Base-by-base conservation (phyloP, 2,329 filamentous ascomycete genomes). In the Tolypocladium ovalisporum region DNA sequence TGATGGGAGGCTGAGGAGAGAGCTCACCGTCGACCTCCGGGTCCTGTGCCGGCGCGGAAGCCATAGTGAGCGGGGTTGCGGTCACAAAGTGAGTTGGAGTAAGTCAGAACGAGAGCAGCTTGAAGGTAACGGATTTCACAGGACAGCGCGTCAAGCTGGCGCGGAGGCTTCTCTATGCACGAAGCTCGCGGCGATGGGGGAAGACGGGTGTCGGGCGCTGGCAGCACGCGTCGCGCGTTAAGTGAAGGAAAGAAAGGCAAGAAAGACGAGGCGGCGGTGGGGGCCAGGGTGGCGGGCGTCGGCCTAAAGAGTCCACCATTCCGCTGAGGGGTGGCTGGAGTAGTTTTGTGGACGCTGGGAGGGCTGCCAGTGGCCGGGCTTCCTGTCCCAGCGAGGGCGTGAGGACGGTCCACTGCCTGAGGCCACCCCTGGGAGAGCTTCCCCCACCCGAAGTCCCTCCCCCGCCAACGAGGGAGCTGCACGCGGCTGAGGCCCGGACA, bases 171-270 rank as follows among this genome's bases (percentile, higher is more conserved):
- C 47, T 22, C 47, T 51, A 17, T 8, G 19, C 22, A 54, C 49
- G 62, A 66, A 68, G 67, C 65, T 64, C 68, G 66, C 67, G 66
- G 67, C 66, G 63, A 54, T 51, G 40, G 52, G 56, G 56, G 53
- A 56, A 56, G 56, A 56, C 58, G 51, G 24, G 36, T 54, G 37
- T 22, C 44, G 42, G 19, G 29, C 8, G 29, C 12, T 42, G 52
- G 39, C 54, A 58, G 64, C 63, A 68, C 70, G 71, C 71, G 71
- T 72, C 64, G 65, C 71, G 71, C 70, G 71, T 73, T 65, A 71
- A 73, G 70, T 68, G 68, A 67, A 53, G 40, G 29, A 24, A 34
- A 13, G 32, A 35, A 34, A 40, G 39, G 29, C 22, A n/a, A 32
- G 37, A 32, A 19, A 22, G 24, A 39, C 39, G 39, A 27, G 15